Evolutionary conservation across 2,329 filamentous ascomycete species (phyloP).

Genomic region (Colletotrichum aenigma): DNA sequence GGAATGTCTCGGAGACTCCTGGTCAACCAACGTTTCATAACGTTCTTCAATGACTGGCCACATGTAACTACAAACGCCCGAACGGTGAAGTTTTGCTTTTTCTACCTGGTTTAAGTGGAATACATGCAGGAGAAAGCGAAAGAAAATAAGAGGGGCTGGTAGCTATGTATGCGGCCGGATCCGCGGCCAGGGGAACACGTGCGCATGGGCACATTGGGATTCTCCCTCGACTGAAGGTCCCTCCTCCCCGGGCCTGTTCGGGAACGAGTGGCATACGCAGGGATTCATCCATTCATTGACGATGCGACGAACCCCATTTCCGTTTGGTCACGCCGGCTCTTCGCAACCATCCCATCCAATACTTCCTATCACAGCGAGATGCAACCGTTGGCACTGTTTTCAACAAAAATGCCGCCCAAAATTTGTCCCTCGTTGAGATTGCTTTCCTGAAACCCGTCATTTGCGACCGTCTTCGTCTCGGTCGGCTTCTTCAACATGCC

Average conservation of each 20-base stretch:
- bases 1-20: not conserved
- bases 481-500: constrained; percentile 66
- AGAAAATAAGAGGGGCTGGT: not conserved
- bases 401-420: constrained; percentile 56
- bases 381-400: constrained; percentile 42
- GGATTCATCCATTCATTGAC: not conserved
- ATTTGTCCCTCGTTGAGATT: constrained; percentile 56
- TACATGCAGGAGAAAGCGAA: not conserved
- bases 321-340: not conserved
- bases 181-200: not conserved
- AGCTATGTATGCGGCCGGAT: not conserved
- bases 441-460: constrained; percentile 50
- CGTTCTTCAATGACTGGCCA: not conserved
- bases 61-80: not conserved
- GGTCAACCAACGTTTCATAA: not conserved
- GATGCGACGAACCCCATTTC: not conserved
- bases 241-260: not conserved
- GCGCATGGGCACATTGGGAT: not conserved
- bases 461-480: constrained; percentile 45
- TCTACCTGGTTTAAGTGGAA: not conserved
- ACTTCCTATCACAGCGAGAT: not conserved
- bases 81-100: not conserved
- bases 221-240: not conserved
- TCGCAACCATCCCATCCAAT: not conserved
- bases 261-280: not conserved